Base-by-base conservation (phyloP, 345 rosid species). In the Capsella bursapastoris region DNA sequence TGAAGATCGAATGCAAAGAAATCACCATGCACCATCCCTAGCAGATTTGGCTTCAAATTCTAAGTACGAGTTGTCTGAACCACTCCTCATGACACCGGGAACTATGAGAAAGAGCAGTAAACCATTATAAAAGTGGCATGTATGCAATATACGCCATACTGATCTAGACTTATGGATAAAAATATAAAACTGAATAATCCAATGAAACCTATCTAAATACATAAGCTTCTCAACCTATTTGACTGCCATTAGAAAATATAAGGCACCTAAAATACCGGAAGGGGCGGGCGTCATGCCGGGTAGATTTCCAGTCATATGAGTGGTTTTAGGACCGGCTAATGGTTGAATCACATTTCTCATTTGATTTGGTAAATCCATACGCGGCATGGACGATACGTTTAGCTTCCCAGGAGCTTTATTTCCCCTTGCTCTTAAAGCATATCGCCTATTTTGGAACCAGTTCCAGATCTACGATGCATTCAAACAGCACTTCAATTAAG, bases 391-490 rank as follows among this genome's bases (percentile, higher is more conserved):
- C 52, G 94, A 74, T 62, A 88, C 85, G 78, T 83, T 82, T 66
- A 96, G 84, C 82, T 96, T 96, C 67, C 83, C 94, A 15, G 98
- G 96, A 77, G 83, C 71, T 85, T 88, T 96, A 66, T 78, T 84
- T 37, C 92, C 75, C 82, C 87, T 96, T 31, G 98, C 96, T 73
- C 99, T 85, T 56, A 92, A 80, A 43, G 99, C 92, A 83, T 92
- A 96, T 32, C 99, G 88, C 83, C 84, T 96, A 79, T 96, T 96
- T 80, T 96, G 99, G 84, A 96, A 96, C 99, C 99, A 96, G 78
- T 96, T 96, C 96, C 99, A 96, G 49, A 96, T 86, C 99, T 96
- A 73, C 27, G 58, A 82, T 14, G 53, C 35, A 65, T 15, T 13
- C 8, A 34, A 60, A 60, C 22, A 18, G 28, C 35, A 66, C 13